These are phyloP conservation scores for Ajuga chamaepitys DNA, from an alignment of 257 asterid species.

Conservation along the genomic window DNA sequence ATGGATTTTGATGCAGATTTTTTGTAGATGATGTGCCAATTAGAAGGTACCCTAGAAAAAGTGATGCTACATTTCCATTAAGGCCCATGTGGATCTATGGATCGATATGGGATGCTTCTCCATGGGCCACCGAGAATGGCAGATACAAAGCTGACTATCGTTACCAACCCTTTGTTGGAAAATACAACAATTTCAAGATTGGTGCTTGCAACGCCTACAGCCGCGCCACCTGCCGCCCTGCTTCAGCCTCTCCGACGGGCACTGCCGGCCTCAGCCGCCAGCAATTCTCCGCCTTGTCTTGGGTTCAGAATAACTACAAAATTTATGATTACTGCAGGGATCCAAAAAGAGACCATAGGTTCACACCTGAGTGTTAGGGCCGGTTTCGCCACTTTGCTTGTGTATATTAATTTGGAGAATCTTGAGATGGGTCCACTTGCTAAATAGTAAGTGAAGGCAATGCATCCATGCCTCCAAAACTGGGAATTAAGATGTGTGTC, in stretches of 20 bases:
- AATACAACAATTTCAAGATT: constrained; percentile 56
- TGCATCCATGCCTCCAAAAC: constrained; percentile 34
- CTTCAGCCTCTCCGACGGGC: constrained; percentile 36
- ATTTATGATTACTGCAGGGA: constrained; percentile 71
- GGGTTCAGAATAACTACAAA: constrained; percentile 54
- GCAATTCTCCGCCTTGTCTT: constrained; percentile 53
- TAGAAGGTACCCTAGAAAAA: constrained; percentile 64
- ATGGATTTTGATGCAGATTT: constrained; percentile 34
- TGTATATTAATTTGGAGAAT: constrained; percentile 16
- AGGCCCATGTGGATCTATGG: constrained; percentile 77
- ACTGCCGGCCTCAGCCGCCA: constrained; percentile 55
- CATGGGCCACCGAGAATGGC: constrained; percentile 94
- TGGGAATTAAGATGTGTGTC: not conserved
- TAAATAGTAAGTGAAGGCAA: constrained; percentile 21
- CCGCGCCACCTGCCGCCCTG: constrained; percentile 33
- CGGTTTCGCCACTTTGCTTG: not conserved
- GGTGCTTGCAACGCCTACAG: constrained; percentile 37
- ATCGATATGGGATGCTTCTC: constrained; percentile 88
- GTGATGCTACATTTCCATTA: constrained; percentile 65
- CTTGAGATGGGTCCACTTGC: constrained; percentile 34
- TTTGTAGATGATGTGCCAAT: constrained; percentile 85
- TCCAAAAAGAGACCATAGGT: constrained; percentile 44
- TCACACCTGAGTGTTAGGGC: constrained; percentile 74
- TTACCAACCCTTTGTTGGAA: constrained; percentile 70
- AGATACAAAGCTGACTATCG: constrained; percentile 59